Evolutionary conservation across 164 flowering plant species (phyloP), one percentile per base, ranked within the genome.

Genomic region (Annona squamosa): DNA sequence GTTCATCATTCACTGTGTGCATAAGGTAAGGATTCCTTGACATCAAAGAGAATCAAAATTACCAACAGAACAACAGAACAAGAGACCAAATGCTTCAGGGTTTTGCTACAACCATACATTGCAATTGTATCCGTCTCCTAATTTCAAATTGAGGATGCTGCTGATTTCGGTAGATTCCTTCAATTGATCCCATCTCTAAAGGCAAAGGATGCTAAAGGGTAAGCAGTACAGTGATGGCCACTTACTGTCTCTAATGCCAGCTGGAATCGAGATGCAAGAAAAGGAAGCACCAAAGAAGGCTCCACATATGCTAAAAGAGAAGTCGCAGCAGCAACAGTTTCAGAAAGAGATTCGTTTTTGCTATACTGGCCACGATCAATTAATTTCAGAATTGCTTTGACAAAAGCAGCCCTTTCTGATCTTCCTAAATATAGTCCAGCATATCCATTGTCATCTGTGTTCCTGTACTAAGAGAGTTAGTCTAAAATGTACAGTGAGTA

Each of bases 301-400:
- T 91, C 99, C 63, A 91, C 90, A 86, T 87, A 96, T 65, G 99
- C 90, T 83, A 96, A 86, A 70, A 91, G 79, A 67, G 99, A 89
- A 67, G 93, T 90, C 74, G 97, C 93, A 68, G 90, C 85, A 67
- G 99, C 97, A 80, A 91, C 98, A 63, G 98, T 93, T 85, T 89
- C 97, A 47, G 99, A 84, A 71, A 96, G 96, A 79, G 88, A 86
- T 62, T 90, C 97, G 77, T 87, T 87, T 82, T 96, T 96, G 89
- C 99, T 96, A 73, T 96, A 93, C 78, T 96, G 99, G 61, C 98
- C 99, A 78, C 99, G 97, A 75, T 91, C 96, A 79, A 93, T 88
- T 70, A 96, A 81, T 86, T 88, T 93, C 80, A 96, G 78, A 56
- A 90, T 71, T 69, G 77, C 81, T 74, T 78, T 85, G n/a, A 96